Conservation (phyloP, 2,329 filamentous ascomycete genomes). For the Cryphonectria japonica region DNA sequence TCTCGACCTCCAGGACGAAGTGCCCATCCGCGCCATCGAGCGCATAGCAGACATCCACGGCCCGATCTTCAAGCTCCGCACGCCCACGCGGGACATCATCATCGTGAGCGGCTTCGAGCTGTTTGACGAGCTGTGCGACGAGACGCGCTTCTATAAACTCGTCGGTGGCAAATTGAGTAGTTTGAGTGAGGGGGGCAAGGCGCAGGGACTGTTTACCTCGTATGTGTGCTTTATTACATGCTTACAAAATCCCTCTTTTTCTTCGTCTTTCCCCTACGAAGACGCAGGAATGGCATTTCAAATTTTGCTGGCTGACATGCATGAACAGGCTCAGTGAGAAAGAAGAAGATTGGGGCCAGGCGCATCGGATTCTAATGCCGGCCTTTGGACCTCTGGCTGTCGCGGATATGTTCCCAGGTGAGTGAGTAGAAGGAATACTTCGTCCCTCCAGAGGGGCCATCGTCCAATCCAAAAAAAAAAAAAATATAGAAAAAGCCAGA, state of each 20-base stretch:
- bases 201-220: constrained; percentile 4
- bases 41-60: constrained; percentile 29
- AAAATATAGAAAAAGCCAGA: background rate
- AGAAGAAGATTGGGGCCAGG: constrained; percentile 30
- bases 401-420: constrained; percentile 13
- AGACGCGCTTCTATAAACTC: constrained; percentile 30
- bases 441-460: too few species aligned
- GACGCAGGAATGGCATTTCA: background rate
- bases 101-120: constrained; percentile 32
- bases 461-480: too few species aligned
- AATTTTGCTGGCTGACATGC: background rate
- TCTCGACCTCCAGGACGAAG: constrained; percentile 30
- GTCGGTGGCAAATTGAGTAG: constrained; percentile 5
- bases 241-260: too few species aligned
- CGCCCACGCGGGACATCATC: background rate
- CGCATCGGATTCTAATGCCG: constrained; percentile 30
- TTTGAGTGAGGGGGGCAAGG: background rate
- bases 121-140: constrained; percentile 40
- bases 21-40: constrained; percentile 27
- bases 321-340: constrained; percentile 4
- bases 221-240: background rate
- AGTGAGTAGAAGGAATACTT: background rate
- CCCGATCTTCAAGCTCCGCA: constrained; percentile 26
- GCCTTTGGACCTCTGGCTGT: constrained; percentile 29
- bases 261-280: background rate